Base-by-base conservation (phyloP, 2,329 filamentous ascomycete genomes). In the Niveomyces coronatus region DNA sequence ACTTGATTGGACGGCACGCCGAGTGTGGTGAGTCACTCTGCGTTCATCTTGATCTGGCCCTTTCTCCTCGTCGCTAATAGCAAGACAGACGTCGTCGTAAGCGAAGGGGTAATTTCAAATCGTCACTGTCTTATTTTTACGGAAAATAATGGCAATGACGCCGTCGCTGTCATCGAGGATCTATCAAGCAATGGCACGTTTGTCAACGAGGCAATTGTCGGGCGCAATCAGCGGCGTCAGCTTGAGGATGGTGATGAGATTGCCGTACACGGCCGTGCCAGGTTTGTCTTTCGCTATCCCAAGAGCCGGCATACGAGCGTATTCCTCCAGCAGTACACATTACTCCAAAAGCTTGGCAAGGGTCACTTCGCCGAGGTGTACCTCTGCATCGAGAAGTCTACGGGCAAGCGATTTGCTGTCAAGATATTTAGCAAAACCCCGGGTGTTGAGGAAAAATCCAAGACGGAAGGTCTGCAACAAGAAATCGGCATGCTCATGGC, bases 401-500 rank as follows among this genome's bases (percentile, higher is more conserved):
- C 79, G 0, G 93, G 91, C 7, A 73, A 79, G 49, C 76, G 82
- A 39, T 96, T 79, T 57, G 91, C 91, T 4, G 91, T 94, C 53
- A 98, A 98, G 66, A 80, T 91, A 42, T 96, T 98, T 54, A 87
- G 86, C 50, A 91, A 86, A 62, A 79, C 83, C 5, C 71, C 79
- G 3, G 84, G 83, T n/a, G 72, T 80, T 42, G 86, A 88, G 28
- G 87, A 95, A 47, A 77, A 76, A 46, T 82, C 85, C 14, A 89
- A 88, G 58, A 79, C 81, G 5, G 86, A 94, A 43, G 82, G 85
- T 3, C 62, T 96, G 31, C 86, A 95, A 55, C 88, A 96, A 57
- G 93, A 98, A 58, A 94, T 98, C 55, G 89, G 85, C 16, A 85
- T 98, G 13, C 65, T 98, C 44, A 96, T 94, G 87, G 79, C 87